Evolutionary conservation across 1,139 yeast species (phyloP).

Genomic region (Arxiozyma heterogenica): DNA sequence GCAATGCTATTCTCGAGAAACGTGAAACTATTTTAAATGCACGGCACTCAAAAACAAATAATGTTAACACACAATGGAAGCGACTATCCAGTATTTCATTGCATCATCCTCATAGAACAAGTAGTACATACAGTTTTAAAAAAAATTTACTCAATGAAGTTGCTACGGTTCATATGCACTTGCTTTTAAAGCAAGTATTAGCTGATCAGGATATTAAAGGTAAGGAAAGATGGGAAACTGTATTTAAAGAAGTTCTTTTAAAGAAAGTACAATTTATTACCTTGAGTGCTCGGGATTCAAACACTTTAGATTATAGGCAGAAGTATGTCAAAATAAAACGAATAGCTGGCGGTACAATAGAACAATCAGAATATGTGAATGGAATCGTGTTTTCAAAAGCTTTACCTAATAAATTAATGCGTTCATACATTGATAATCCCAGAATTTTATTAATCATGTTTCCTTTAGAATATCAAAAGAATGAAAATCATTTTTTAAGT

Average conservation of each 20-base stretch:
- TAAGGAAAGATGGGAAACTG: slow-evolving; percentile 47
- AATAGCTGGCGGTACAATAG: slow-evolving; percentile 62
- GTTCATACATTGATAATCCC: slow-evolving; percentile 52
- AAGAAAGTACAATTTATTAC: slow-evolving; percentile 41
- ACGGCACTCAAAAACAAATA: neutral
- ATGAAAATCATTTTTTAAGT: slow-evolving; percentile 65
- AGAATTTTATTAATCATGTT: slow-evolving; percentile 76
- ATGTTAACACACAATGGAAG: slow-evolving; percentile 11
- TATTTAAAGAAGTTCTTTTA: slow-evolving; percentile 38
- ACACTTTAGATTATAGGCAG: slow-evolving; percentile 75
- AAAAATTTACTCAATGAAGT: slow-evolving; percentile 32
- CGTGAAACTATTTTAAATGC: neutral
- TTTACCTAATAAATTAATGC: slow-evolving; percentile 77
- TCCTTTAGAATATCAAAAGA: slow-evolving; percentile 76
- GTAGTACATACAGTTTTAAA: slow-evolving; percentile 9
- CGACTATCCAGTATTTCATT: slow-evolving; percentile 15
- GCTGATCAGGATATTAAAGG: slow-evolving; percentile 55
- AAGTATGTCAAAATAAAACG: slow-evolving; percentile 74
- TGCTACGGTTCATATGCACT: slow-evolving; percentile 29
- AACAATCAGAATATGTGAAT: slow-evolving; percentile 54
- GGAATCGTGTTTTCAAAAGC: slow-evolving; percentile 84
- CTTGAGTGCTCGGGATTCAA: slow-evolving; percentile 52
- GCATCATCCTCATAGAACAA: slow-evolving; percentile 4
- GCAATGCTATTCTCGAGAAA: neutral
- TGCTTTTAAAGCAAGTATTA: slow-evolving; percentile 48